Conservation (phyloP, 2,329 filamentous ascomycete genomes). For the Pseudocercospora fijiensis region DNA sequence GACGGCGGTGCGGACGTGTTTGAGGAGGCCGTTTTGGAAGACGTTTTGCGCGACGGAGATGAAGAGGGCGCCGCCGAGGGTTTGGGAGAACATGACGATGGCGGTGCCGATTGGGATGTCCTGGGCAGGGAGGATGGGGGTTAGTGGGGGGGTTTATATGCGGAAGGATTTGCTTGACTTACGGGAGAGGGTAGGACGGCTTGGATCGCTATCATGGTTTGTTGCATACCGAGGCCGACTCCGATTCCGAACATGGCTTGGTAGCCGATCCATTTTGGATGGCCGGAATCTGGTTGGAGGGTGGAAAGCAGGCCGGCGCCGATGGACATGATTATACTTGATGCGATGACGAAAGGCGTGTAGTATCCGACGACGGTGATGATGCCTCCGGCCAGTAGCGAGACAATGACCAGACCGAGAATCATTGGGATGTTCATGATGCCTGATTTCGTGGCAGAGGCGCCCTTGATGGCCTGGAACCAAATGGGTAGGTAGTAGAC, state of each 20-base stretch:
- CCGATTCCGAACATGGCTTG: constrained; percentile 42
- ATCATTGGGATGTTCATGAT: constrained; percentile 52
- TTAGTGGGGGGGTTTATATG: too few relatives aligned
- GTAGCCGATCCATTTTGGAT: constrained; percentile 43
- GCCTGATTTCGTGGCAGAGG: constrained; percentile 47
- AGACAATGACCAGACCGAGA: constrained; percentile 47
- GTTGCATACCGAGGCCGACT: constrained; percentile 51
- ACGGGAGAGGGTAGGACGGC: constrained; percentile 41
- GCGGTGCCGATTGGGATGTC: constrained; percentile 52
- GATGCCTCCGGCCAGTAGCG: constrained; percentile 42
- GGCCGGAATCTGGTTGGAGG: constrained; percentile 42
- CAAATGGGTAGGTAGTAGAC: constrained; percentile 49
- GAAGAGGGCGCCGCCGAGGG: constrained; percentile 51
- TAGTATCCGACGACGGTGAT: constrained; percentile 50
- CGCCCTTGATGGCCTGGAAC: constrained; percentile 53
- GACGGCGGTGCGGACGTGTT: constrained; percentile 40
- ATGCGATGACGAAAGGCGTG: constrained; percentile 50
- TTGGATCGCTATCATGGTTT: constrained; percentile 49
- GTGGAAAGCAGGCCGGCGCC: constrained; percentile 50
- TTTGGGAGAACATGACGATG: constrained; percentile 51
- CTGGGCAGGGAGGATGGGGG: background rate
- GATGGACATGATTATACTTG: constrained; percentile 45
- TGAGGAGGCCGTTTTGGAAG: constrained; percentile 51
- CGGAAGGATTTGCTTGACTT: constrained; percentile 32
- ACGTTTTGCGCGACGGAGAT: constrained; percentile 52